Conservation (phyloP, 257 asterid genomes). For the Schizonepeta tenuifolia region DNA sequence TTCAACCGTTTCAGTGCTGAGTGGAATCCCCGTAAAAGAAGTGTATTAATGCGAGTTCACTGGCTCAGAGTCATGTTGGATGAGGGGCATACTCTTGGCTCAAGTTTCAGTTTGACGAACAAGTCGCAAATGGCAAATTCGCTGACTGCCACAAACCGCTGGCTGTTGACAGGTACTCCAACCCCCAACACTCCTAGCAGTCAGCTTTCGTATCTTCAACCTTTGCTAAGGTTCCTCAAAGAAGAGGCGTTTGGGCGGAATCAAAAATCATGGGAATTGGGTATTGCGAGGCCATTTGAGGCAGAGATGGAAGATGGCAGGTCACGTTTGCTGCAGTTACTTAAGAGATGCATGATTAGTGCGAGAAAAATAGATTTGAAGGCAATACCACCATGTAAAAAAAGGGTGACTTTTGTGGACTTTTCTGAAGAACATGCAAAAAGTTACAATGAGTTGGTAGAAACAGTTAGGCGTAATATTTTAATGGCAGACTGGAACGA, state of each 20-base stretch:
- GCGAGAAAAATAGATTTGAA: conserved; percentile 85
- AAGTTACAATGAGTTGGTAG: conserved; percentile 94
- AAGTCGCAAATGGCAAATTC: conserved; percentile 93
- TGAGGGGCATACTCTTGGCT: conserved; percentile 99
- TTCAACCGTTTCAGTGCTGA: conserved; percentile 95
- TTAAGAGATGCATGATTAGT: conserved; percentile 93
- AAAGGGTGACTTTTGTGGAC: conserved; percentile 67
- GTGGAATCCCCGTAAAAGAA: conserved; percentile 80
- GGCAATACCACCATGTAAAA: conserved; percentile 92
- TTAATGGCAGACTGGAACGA: conserved; percentile 98
- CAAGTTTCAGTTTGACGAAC: conserved; percentile 88
- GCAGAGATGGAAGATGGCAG: conserved; percentile 97
- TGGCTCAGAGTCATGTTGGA: conserved; percentile 95
- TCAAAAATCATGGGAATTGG: conserved; percentile 91
- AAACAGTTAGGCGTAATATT: conserved; percentile 88
- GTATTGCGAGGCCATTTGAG: conserved; percentile 86
- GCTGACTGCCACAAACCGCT: conserved; percentile 78
- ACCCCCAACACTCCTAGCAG: conserved; percentile 97
- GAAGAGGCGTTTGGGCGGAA: conserved; percentile 88
- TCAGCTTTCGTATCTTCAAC: conserved; percentile 89
- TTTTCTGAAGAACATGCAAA: conserved; percentile 85
- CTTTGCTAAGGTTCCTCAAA: conserved; percentile 87
- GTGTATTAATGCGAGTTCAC: conserved; percentile 89
- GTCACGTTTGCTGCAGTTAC: conserved; percentile 79
- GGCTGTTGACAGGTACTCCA: conserved; percentile 98